These are phyloP conservation scores for Xerocomus brunneocitrinus DNA, from an alignment of 768 basidiomycete species.

Conservation along the genomic window DNA sequence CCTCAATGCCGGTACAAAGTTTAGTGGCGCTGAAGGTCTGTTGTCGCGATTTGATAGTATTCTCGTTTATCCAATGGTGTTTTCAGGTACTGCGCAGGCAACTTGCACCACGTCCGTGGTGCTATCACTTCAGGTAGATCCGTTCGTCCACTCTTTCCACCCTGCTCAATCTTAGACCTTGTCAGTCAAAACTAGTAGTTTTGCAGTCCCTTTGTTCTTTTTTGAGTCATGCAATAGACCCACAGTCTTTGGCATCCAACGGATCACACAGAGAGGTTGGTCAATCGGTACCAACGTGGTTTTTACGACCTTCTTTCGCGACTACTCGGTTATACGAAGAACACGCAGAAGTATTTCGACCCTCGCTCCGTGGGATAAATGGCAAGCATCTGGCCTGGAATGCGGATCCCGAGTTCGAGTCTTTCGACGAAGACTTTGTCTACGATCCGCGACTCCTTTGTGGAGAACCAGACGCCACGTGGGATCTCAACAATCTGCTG, in stretches of 20 bases:
- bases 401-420: conserved; percentile 21
- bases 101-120: conserved; percentile 63
- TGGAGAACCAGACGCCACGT: conserved; percentile 16
- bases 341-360: conserved; percentile 47
- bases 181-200: conserved; percentile 74
- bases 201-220: conserved; percentile 69
- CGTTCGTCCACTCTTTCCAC: not conserved
- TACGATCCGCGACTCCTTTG: conserved; percentile 20
- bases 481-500: conserved; percentile 35
- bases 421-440: conserved; percentile 29
- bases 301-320: conserved; percentile 56
- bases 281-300: conserved; percentile 49
- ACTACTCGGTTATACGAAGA: conserved; percentile 45
- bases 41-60: not conserved
- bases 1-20: conserved; percentile 62
- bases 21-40: conserved; percentile 53
- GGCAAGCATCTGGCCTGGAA: conserved; percentile 25
- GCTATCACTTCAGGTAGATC: conserved; percentile 54
- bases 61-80: not conserved
- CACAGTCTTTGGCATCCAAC: conserved; percentile 11
- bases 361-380: conserved; percentile 9
- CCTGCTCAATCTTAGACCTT: conserved; percentile 6
- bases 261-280: conserved; percentile 10
- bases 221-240: conserved; percentile 44
- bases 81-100: conserved; percentile 33